These are phyloP conservation scores for Eimeria brunetti DNA, from an alignment of 169 alveolate genomes.

Conservation along the genomic window DNA sequence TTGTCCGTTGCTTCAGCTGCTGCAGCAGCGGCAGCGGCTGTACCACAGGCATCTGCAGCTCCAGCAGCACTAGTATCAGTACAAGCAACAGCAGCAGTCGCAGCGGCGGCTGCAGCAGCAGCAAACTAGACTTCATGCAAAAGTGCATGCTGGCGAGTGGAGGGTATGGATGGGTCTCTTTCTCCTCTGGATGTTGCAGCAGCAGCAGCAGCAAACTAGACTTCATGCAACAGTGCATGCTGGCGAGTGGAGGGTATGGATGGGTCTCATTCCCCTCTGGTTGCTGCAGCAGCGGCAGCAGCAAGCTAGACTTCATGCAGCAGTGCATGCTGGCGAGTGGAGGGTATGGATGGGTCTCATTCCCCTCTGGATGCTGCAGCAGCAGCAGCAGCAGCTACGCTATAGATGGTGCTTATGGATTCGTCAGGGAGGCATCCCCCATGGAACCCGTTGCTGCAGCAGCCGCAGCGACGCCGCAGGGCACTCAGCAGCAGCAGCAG, in stretches of 20 bases:
- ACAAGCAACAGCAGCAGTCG: not conserved
- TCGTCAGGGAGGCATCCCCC: not conserved
- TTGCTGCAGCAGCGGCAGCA: not conserved
- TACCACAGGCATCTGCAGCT: not conserved
- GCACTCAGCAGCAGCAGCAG: slow-evolving; percentile 21
- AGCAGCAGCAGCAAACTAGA: slow-evolving; percentile 32
- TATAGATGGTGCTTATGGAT: slow-evolving; percentile 22
- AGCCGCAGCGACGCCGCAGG: not conserved
- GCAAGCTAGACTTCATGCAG: no score
- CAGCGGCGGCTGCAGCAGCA: slow-evolving; percentile 20
- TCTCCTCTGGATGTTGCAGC: no score
- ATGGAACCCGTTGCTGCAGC: not conserved
- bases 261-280: no score
- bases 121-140: not conserved
- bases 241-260: no score
- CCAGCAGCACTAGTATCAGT: not conserved
- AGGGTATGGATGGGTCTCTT: no score
- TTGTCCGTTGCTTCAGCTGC: slow-evolving; percentile 13
- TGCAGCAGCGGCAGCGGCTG: slow-evolving; percentile 12
- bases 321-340: not conserved
- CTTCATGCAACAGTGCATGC: not conserved
- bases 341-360: not conserved
- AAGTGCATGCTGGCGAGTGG: not conserved
- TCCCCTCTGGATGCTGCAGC: not conserved
- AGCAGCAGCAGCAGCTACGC: slow-evolving; percentile 30